phyloP scores from a whole-genome alignment of 148 eudicot species.

The Silene conica region DNA sequence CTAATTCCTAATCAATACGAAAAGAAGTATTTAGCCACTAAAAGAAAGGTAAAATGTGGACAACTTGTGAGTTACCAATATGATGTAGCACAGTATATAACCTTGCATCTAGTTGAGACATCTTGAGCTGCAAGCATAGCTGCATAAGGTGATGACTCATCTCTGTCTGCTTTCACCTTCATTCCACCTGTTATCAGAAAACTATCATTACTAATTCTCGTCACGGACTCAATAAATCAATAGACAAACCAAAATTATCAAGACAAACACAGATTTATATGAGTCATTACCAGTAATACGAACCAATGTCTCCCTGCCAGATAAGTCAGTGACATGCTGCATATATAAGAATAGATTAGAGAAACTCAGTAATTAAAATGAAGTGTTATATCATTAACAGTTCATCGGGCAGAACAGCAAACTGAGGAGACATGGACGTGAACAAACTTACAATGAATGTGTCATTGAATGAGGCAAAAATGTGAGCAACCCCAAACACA shows the following conservation, averaged over 20 bases:
- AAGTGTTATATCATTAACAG: not conserved
- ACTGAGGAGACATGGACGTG: not conserved
- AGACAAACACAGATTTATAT: not conserved
- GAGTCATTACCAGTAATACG: conserved; percentile 61
- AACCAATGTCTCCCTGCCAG: conserved; percentile 82
- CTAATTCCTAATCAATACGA: conserved; percentile 46
- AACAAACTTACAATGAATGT: conserved; percentile 12
- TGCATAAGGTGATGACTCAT: conserved; percentile 85
- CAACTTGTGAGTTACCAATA: too few relatives aligned
- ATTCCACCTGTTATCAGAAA: conserved; percentile 24
- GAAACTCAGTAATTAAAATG: not conserved
- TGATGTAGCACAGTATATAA: not conserved
- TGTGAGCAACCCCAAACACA: conserved; percentile 79
- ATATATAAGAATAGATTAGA: conserved; percentile 10
- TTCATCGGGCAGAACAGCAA: not conserved
- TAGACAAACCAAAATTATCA: not conserved
- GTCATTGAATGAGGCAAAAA: conserved; percentile 69
- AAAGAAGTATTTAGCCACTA: conserved; percentile 23
- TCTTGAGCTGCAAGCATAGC: conserved; percentile 94
- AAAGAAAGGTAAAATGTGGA: not conserved
- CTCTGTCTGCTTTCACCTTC: conserved; percentile 84
- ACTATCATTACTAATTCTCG: not conserved
- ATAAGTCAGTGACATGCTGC: conserved; percentile 87
- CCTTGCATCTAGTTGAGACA: conserved; percentile 62
- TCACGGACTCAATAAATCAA: not conserved